Conservation (phyloP, 257 asterid genomes). For the Thymus mandschuricus region DNA sequence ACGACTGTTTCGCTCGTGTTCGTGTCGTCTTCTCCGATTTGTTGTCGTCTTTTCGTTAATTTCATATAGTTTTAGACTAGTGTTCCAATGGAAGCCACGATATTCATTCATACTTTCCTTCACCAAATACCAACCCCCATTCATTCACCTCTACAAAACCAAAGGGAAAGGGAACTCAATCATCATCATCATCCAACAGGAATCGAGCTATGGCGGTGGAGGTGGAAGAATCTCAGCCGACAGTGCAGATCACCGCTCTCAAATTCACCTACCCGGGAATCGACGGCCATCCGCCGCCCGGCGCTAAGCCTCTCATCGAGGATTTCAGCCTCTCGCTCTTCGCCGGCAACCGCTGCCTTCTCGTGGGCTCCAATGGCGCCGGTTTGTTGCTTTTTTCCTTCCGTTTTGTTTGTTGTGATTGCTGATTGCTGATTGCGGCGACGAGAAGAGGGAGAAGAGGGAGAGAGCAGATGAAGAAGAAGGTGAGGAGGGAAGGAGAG, state of each 20-base stretch:
- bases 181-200: background rate
- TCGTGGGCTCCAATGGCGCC: slow-evolving; percentile 99
- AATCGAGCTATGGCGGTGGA: slow-evolving; percentile 39
- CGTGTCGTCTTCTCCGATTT: no score
- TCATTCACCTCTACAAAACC: slow-evolving; percentile 9
- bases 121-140: background rate
- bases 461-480: no score
- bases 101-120: background rate
- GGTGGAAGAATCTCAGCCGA: slow-evolving; percentile 44
- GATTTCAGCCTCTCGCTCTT: slow-evolving; percentile 71
- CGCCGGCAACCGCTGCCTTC: slow-evolving; percentile 87
- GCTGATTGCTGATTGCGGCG: no score
- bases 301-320: slow-evolving; percentile 78
- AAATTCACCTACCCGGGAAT: slow-evolving; percentile 96
- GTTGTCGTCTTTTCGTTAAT: no score
- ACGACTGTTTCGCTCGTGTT: no score
- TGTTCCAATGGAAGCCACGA: slow-evolving; percentile 29
- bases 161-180: background rate
- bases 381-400: slow-evolving; percentile 42
- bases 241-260: slow-evolving; percentile 68
- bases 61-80: background rate
- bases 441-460: no score
- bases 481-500: no score
- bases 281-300: slow-evolving; percentile 97
- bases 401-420: no score